Base-by-base conservation (phyloP, 169 alveolate species). In the Cryptosporidium parvum region DNA sequence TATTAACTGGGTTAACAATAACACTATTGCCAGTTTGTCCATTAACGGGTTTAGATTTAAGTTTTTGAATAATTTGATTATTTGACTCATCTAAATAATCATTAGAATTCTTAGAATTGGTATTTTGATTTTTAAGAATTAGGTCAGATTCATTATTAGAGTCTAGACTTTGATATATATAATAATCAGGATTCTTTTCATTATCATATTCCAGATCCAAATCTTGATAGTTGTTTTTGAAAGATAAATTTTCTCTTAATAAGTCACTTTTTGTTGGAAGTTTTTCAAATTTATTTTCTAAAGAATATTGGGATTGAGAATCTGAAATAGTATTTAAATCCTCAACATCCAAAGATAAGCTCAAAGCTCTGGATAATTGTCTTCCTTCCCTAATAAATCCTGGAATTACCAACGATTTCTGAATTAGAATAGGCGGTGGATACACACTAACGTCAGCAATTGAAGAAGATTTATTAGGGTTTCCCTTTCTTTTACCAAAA, bases 341-440 rank as follows among this genome's bases (percentile, higher is more conserved):
- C 3, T 73, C 58, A 56, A 35, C 62, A 18, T 52, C 44, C 21
- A 73, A 35, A 56, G 16, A 33, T 23, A 73, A 56, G 1, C 86
- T 73, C 70, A 73, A 73, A 56, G 86, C 44, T 73, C 86, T 73
- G 6, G 86, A 73, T 9, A 73, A 29, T 42, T 73, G 71, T 29
- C 86, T 73, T 18, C 86, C 68, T 58, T 73, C 86, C 5, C 70
- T 73, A 16, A 73, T 73, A 58, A 73, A 73, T 42, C 71, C 86
- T 51, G 86, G 86, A 53, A 73, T 73, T 7, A 73, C 86, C 2
- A 73, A 14, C 12, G 86, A 56, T 73, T 42, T 73, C 52, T 73
- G 71, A 52, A 73, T 53, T 37, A 8, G 26, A 23, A 73, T 73
- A 5, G 70, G 86, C 7, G 86, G 86, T 35, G 86, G 86, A 73